Conservation (phyloP, 352 stramenopile species). For the Phytophthora sp. region DNA sequence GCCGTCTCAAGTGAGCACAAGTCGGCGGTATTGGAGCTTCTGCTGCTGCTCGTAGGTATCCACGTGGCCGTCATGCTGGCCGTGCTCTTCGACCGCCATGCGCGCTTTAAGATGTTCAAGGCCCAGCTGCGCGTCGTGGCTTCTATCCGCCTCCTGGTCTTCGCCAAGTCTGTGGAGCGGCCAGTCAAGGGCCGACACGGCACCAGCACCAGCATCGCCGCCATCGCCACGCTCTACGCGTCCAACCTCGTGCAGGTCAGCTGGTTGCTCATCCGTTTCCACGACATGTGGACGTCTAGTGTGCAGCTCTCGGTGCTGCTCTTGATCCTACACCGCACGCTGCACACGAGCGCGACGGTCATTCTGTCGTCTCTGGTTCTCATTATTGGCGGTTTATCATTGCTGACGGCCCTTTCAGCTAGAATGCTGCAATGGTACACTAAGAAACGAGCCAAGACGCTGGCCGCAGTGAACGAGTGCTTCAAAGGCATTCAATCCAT, state of each 20-base stretch:
- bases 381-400: slow-evolving; percentile 36
- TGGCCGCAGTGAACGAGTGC: slow-evolving; percentile 45
- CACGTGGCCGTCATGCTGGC: slow-evolving; percentile 35
- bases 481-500: slow-evolving; percentile 53
- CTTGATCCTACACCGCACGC: slow-evolving; percentile 34
- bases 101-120: slow-evolving; percentile 43
- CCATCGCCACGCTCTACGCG: slow-evolving; percentile 52
- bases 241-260: slow-evolving; percentile 43
- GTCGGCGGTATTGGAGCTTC: slow-evolving; percentile 20
- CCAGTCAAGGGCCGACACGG: slow-evolving; percentile 32
- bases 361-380: slow-evolving; percentile 32
- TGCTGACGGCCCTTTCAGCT: slow-evolving; percentile 32
- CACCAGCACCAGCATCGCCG: slow-evolving; percentile 41
- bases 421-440: slow-evolving; percentile 39
- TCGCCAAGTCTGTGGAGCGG: slow-evolving; percentile 44
- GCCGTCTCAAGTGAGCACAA: slow-evolving; percentile 21
- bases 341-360: slow-evolving; percentile 35
- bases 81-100: slow-evolving; percentile 42
- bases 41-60: slow-evolving; percentile 43
- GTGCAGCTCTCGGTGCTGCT: slow-evolving; percentile 41
- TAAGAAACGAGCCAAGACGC: slow-evolving; percentile 47
- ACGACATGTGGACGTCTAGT: slow-evolving; percentile 45
- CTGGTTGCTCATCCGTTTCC: slow-evolving; percentile 40
- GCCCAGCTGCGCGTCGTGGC: slow-evolving; percentile 38
- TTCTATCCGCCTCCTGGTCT: slow-evolving; percentile 45